Percentiles rank a stretch among this genome's conserved stretches.
Evolutionary conservation across 805 yeast genomes (phyloP).

Genomic region (Kodamaea leandrae): DNA sequence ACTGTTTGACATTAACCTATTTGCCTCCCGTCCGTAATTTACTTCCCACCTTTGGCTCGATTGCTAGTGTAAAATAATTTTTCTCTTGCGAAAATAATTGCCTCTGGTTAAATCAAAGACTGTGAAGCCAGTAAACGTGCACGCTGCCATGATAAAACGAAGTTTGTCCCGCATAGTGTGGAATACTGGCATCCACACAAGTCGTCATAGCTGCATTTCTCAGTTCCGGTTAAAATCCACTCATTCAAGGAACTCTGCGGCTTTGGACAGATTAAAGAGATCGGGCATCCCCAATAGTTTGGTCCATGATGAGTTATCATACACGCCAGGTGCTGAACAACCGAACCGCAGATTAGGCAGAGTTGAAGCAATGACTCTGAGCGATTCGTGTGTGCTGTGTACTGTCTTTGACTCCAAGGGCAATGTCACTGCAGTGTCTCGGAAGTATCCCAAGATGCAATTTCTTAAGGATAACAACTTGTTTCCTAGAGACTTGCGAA

Average conservation of each 20-base stretch:
- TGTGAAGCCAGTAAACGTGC: too few relatives aligned
- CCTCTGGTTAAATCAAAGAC: too few relatives aligned
- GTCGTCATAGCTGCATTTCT: not conserved
- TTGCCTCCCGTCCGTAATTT: too few relatives aligned
- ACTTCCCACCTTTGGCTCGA: too few relatives aligned
- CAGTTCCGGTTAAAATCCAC: constrained; percentile 3
- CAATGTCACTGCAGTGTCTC: constrained; percentile 63
- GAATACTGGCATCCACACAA: not conserved
- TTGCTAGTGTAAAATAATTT: too few relatives aligned
- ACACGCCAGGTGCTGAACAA: constrained; percentile 3
- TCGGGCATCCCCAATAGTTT: constrained; percentile 6
- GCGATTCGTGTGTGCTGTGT: constrained; percentile 61
- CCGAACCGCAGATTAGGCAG: constrained; percentile 5
- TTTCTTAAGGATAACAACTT: constrained; percentile 68
- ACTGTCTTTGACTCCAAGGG: constrained; percentile 77
- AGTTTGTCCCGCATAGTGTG: constrained; percentile 6
- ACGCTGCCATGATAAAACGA: constrained; percentile 1
- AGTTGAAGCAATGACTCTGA: constrained; percentile 30
- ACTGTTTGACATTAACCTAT: too few relatives aligned
- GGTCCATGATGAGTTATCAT: constrained; percentile 8
- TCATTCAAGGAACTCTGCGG: constrained; percentile 5
- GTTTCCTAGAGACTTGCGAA: constrained; percentile 83
- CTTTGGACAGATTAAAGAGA: constrained; percentile 5
- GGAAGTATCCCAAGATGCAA: constrained; percentile 69
- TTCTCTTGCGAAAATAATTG: not conserved